Base-by-base conservation (phyloP, 2,329 filamentous ascomycete genomes). In the Mariannaea elegans region DNA sequence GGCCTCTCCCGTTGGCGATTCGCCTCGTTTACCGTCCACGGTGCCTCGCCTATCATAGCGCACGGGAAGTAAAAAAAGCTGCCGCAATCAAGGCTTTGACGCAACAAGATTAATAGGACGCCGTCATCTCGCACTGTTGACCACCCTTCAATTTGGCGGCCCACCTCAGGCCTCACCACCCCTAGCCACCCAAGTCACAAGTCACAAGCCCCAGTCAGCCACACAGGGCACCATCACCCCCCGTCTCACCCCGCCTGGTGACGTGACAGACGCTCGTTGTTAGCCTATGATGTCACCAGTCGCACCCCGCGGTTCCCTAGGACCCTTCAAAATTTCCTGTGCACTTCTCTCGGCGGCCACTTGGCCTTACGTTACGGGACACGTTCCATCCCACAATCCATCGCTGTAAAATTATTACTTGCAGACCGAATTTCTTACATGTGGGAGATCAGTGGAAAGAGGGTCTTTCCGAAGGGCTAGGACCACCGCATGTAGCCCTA, bases 171-270 rank as follows among this genome's bases (percentile, higher is more conserved):
- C n/a, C n/a, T n/a, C n/a, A n/a, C n/a, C n/a, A n/a, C 27, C 36
- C 14, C 23, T 23, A 41, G 39, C 34, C 42, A 55, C 27, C 36
- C 44, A 39, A 31, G 29, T 16, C 23, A 21, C 47, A 21, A 54
- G 56, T 59, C 56, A 59, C 45, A 53, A 55, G 50, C 56, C 56
- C 51, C 45, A 36, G 51, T 49, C 51, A 59, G 56, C 56, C 56
- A 59, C 49, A 48, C 9, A 16, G 36, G 36, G 19, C 31, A 51
- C 19, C 21, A 32, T 18, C 39, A 34, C 29, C 38, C 49, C 41
- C 29, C 36, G 23, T 24, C 36, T 19, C 24, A 36, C 56, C 54
- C 27, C 49, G 27, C 49, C 48, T 29, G 29, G 56, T 59, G 46
- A 59, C 56, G 50, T 53, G 36, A 27, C 38, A 19, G 6, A 31